Evolutionary conservation across 306 rosid species (phyloP).

Genomic region (Glycine latifolia): DNA sequence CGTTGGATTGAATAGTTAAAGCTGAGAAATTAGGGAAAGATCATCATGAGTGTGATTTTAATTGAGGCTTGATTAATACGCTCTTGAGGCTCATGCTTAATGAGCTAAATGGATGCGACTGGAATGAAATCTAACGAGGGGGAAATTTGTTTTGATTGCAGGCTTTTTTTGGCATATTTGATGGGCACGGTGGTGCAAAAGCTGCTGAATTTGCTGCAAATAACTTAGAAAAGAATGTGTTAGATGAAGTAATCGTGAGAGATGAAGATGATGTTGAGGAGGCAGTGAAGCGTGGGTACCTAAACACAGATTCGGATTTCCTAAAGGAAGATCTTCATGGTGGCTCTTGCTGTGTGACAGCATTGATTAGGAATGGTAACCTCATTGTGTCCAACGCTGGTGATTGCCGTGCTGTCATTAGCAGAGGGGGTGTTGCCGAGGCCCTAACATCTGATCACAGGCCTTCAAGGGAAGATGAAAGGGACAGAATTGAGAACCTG

Average conservation of each 20-base stretch:
- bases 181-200: constrained; percentile 94
- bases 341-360: constrained; percentile 91
- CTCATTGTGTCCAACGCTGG: constrained; percentile 87
- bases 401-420: constrained; percentile 94
- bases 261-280: constrained; percentile 59
- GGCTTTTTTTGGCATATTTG: constrained; percentile 92
- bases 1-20: not conserved
- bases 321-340: constrained; percentile 73
- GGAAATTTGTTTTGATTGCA: constrained; percentile 45
- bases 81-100: not conserved
- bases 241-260: constrained; percentile 65
- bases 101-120: not conserved
- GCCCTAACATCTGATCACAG: constrained; percentile 92
- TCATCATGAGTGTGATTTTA: not conserved
- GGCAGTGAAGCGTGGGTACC: constrained; percentile 86
- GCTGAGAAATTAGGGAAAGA: constrained; percentile 13
- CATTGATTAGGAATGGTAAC: constrained; percentile 75
- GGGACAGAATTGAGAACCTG: constrained; percentile 71
- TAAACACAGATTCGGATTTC: constrained; percentile 81
- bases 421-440: constrained; percentile 80
- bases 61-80: constrained; percentile 25
- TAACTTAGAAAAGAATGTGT: constrained; percentile 72
- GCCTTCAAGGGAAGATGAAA: constrained; percentile 87
- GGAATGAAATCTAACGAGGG: constrained; percentile 39
- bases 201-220: constrained; percentile 88